Evolutionary conservation across 2,329 filamentous ascomycete genomes (phyloP).

Genomic region (Talaromyces atroroseus): DNA sequence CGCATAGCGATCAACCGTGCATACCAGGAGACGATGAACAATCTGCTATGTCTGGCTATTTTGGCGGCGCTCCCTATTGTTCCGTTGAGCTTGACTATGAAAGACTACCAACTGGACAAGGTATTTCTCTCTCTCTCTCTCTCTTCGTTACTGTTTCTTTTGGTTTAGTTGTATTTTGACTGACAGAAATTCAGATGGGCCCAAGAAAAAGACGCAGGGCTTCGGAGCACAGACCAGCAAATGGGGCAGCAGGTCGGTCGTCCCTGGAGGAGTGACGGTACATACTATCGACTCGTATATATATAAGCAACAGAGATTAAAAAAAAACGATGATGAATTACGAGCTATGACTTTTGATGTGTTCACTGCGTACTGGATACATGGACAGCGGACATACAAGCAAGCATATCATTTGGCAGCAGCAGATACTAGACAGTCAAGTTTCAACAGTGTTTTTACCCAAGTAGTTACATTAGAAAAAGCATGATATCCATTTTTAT

Average conservation of each 20-base stretch:
- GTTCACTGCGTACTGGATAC: not conserved
- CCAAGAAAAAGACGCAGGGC: slow-evolving; percentile 16
- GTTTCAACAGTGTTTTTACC: too few species aligned
- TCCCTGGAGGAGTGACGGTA: slow-evolving; percentile 5
- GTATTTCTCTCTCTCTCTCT: slow-evolving; percentile 18
- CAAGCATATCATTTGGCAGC: too few species aligned
- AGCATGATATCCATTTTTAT: too few species aligned
- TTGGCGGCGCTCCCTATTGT: slow-evolving; percentile 53
- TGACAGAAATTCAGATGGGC: slow-evolving; percentile 24
- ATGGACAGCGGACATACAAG: not conserved
- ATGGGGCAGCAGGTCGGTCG: not conserved
- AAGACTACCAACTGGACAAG: slow-evolving; percentile 54
- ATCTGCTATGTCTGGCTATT: slow-evolving; percentile 51
- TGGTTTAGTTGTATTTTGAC: not conserved
- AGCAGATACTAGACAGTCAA: too few species aligned
- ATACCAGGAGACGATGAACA: slow-evolving; percentile 62
- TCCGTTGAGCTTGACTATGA: slow-evolving; percentile 51
- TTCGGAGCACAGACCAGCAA: not conserved
- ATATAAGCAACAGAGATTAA: not conserved
- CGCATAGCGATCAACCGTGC: slow-evolving; percentile 57
- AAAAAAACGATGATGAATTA: not conserved
- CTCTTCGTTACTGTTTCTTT: not conserved
- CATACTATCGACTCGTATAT: not conserved
- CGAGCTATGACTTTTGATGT: not conserved
- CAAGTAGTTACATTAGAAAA: too few species aligned